These are phyloP conservation scores for Hsuehochloa calcarea DNA, from an alignment of 176 grass and related monocot genomes.

Conservation along the genomic window DNA sequence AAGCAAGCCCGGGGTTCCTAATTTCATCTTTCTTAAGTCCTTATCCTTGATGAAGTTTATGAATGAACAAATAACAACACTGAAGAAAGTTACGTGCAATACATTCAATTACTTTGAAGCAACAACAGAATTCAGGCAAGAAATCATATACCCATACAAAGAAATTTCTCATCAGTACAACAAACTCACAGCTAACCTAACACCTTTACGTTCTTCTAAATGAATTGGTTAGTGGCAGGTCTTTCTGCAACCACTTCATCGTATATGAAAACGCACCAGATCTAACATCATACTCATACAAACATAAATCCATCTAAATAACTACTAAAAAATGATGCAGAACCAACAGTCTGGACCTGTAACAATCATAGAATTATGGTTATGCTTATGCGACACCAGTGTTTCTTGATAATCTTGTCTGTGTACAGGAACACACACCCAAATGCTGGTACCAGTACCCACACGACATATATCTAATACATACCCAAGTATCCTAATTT, in stretches of 20 bases:
- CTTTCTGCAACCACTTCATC: background rate
- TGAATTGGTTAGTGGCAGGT: background rate
- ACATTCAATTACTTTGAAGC: background rate
- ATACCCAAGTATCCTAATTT: background rate
- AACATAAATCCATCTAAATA: conserved; percentile 11
- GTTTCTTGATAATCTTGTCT: background rate
- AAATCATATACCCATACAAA: background rate
- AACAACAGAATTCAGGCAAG: background rate
- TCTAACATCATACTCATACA: background rate
- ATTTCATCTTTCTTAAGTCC: background rate
- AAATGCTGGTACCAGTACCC: background rate
- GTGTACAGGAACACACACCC: background rate
- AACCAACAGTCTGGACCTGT: background rate
- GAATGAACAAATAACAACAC: background rate
- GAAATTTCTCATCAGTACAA: background rate
- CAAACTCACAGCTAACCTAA: background rate
- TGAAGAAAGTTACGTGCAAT: background rate
- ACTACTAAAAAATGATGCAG: background rate
- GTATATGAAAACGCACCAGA: background rate
- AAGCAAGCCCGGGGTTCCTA: background rate
- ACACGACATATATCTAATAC: background rate
- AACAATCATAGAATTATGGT: background rate
- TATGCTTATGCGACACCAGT: background rate
- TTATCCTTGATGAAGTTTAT: background rate
- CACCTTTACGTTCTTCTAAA: background rate